Percentiles rank a stretch among this genome's conserved stretches.
Evolutionary conservation across 345 rosid genomes (phyloP).

Genomic region (Rubroshorea leprosula): DNA sequence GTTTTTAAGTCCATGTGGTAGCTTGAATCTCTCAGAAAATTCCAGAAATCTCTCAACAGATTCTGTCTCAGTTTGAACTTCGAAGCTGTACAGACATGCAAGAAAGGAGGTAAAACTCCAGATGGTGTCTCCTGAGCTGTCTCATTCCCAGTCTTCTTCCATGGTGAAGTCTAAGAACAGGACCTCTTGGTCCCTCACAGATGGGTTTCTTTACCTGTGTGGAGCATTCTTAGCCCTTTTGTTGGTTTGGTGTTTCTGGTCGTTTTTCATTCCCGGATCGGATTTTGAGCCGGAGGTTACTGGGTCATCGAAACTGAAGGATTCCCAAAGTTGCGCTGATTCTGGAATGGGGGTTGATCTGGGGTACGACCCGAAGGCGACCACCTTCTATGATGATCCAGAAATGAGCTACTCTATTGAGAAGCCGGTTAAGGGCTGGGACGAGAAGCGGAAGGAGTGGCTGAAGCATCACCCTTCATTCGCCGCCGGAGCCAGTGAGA

Average conservation of each 20-base stretch:
- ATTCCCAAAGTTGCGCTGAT: conserved; percentile 14
- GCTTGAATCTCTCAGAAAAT: too few species aligned
- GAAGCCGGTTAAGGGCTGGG: conserved; percentile 59
- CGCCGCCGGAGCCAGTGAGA: conserved; percentile 45
- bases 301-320: background rate
- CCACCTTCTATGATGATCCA: conserved; percentile 75
- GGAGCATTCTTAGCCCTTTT: conserved; percentile 57
- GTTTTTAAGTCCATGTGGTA: too few species aligned
- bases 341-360: conserved; percentile 28
- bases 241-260: conserved; percentile 64
- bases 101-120: too few species aligned
- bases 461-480: conserved; percentile 65
- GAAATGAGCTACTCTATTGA: conserved; percentile 56
- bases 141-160: conserved; percentile 19
- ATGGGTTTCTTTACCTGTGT: conserved; percentile 52
- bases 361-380: conserved; percentile 46
- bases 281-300: conserved; percentile 15
- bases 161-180: conserved; percentile 46
- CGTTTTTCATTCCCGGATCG: conserved; percentile 29
- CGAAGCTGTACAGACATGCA: too few species aligned
- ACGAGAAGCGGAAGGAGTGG: conserved; percentile 73
- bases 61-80: background rate
- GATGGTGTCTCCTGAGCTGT: conserved; percentile 30
- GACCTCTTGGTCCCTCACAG: conserved; percentile 30
- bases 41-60: background rate